phyloP scores from a whole-genome alignment of 2,329 filamentous ascomycete species.

The Alternaria arbusti region DNA sequence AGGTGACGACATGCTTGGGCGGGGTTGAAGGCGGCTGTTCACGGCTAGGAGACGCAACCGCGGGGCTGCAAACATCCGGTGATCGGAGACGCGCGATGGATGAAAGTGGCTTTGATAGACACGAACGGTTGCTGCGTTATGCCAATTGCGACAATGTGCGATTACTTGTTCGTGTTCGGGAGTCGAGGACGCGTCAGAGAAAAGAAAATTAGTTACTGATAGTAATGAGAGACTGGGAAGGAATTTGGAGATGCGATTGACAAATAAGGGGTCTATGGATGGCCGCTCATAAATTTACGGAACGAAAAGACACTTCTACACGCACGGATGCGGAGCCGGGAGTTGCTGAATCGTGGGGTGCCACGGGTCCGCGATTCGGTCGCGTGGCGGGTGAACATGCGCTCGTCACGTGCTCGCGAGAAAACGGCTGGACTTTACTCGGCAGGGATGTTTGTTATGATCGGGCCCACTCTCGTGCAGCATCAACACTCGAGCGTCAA shows the following conservation, averaged over 20 bases:
- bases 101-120: constrained; percentile 1
- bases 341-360: constrained; percentile 7
- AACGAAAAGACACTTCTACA: background rate
- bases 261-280: constrained; percentile 1
- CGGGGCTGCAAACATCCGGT: constrained; percentile 46
- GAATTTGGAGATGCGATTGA: background rate
- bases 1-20: constrained; percentile 38
- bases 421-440: constrained; percentile 14
- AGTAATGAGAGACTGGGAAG: background rate
- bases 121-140: background rate
- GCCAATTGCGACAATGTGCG: constrained; percentile 1
- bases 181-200: background rate
- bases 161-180: background rate
- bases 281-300: background rate
- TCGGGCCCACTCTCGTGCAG: constrained; percentile 15
- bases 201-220: background rate
- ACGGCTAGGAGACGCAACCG: constrained; percentile 31
- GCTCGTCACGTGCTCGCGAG: constrained; percentile 19
- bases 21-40: constrained; percentile 38
- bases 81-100: constrained; percentile 28
- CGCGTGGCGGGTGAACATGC: constrained; percentile 9
- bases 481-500: constrained; percentile 27
- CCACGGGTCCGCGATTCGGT: constrained; percentile 3
- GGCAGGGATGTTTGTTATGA: constrained; percentile 26
- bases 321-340: constrained; percentile 8